Evolutionary conservation across 2,329 filamentous ascomycete species (phyloP), one percentile per base, ranked within the genome.

Genomic region (Aspergillus proliferans): DNA sequence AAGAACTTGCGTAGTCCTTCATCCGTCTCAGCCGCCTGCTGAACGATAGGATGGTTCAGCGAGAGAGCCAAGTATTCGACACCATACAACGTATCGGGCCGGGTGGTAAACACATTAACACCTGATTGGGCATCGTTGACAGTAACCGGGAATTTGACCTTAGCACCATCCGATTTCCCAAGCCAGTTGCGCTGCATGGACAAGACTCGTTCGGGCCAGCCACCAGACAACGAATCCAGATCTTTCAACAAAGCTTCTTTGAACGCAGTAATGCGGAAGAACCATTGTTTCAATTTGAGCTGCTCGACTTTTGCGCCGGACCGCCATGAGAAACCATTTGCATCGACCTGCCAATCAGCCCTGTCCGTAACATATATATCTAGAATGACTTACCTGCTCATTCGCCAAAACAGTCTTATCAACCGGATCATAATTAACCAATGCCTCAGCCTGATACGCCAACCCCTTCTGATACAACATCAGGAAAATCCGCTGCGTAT

Each of bases 361-460:
- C 15, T 18, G 30, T 33, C 21, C 44, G 28, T 26, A 47, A 43
- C 45, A 48, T 40, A 18, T 36, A 24, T 6, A 19, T 22, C 14
- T 2, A 18, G 18, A 15, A 40, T 24, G 24, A 22, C 34, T 30
- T 51, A 71, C 69, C 70, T 95, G 90, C 69, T 95, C 90, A 65
- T 95, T 95, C 9, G 90, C 90, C 51, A 95, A 75, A 14, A 95
- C 90, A 0, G 90, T 95, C 65, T 87, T 85, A 65, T 95, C 90
- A 24, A 95, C 79, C 1, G 90, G 90, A 58, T 95, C 90, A 72
- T 88, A 95, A 69, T 95, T 95, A 58, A 95, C 90, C 53, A 90
- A 72, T 18, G 88, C 87, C 58, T 93, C 85, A 30, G 83, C 83
- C 64, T 90, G 89, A 67, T 93, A 93, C 46, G 88, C 90, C 15